Conservation (phyloP, 2,329 filamentous ascomycete genomes). For the Fusarium sarcochroum region DNA sequence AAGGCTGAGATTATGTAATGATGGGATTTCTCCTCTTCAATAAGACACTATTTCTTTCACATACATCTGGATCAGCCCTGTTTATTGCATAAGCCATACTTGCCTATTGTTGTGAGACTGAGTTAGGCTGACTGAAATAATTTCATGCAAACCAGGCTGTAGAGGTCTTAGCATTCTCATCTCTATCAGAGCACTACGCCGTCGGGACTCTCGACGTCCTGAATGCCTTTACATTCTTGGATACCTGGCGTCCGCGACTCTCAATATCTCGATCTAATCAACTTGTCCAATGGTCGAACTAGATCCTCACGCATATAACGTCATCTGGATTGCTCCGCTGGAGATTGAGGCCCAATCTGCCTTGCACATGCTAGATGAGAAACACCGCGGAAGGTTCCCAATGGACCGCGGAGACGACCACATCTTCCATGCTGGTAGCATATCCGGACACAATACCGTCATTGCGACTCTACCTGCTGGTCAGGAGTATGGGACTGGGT, state of each 20-base stretch:
- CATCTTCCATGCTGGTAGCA: slow-evolving; percentile 54
- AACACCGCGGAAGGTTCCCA: slow-evolving; percentile 51
- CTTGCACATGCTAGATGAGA: slow-evolving; percentile 51
- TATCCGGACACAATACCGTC: slow-evolving; percentile 55
- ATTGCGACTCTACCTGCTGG: slow-evolving; percentile 53
- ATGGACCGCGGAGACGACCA: slow-evolving; percentile 53
- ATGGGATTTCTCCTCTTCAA: too few relatives aligned
- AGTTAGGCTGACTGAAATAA: neutral
- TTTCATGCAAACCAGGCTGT: neutral
- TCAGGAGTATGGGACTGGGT: slow-evolving; percentile 53
- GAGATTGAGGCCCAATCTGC: slow-evolving; percentile 56
- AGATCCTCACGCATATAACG: slow-evolving; percentile 47
- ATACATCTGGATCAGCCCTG: too few relatives aligned
- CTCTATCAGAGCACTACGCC: too few relatives aligned
- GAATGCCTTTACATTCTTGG: too few relatives aligned
- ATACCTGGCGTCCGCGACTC: too few relatives aligned
- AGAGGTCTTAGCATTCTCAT: neutral
- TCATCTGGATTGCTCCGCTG: slow-evolving; percentile 57
- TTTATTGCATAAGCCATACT: too few relatives aligned
- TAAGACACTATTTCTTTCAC: too few relatives aligned
- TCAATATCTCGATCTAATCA: neutral
- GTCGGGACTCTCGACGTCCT: too few relatives aligned
- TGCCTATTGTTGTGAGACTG: neutral
- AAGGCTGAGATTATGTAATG: too few relatives aligned
- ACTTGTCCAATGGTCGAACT: slow-evolving; percentile 14